A percentile compares a stretch with the other conserved stretches of the same genome.
phyloP scores from a whole-genome alignment of 1,284 basidiomycete genomes.

The Trichosporon sp. region DNA sequence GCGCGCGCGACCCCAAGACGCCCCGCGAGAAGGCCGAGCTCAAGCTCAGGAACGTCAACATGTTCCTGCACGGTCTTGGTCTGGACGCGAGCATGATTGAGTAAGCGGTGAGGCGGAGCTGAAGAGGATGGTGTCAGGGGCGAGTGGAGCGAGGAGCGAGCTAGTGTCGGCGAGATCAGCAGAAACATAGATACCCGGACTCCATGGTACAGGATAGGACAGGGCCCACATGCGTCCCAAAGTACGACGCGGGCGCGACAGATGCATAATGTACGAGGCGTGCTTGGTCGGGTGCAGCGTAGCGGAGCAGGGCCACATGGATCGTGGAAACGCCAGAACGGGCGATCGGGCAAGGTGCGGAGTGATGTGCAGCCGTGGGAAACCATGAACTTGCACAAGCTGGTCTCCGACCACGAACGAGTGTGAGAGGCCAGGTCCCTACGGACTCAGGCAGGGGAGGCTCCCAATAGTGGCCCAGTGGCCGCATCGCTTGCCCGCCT shows the following conservation, averaged over 20 bases:
- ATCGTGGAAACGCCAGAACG: too few relatives aligned
- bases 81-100: constrained; percentile 45
- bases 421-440: too few relatives aligned
- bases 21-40: constrained; percentile 38
- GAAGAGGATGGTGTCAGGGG: neutral
- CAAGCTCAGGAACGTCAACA: constrained; percentile 49
- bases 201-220: neutral
- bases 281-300: too few relatives aligned
- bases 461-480: too few relatives aligned
- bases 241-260: constrained; percentile 3
- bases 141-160: too few relatives aligned
- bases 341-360: too few relatives aligned
- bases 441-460: too few relatives aligned
- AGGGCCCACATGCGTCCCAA: neutral
- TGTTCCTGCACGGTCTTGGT: constrained; percentile 49
- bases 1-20: constrained; percentile 37
- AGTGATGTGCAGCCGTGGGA: too few relatives aligned
- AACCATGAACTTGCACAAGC: too few relatives aligned
- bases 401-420: too few relatives aligned
- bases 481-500: too few relatives aligned
- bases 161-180: neutral
- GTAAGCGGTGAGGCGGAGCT: neutral
- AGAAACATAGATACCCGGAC: neutral
- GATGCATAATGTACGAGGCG: neutral
- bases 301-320: too few relatives aligned